Percentiles rank a stretch among this genome's conserved stretches.
phyloP scores from a whole-genome alignment of 352 stramenopile species.

The Globisporangium middletonii region DNA sequence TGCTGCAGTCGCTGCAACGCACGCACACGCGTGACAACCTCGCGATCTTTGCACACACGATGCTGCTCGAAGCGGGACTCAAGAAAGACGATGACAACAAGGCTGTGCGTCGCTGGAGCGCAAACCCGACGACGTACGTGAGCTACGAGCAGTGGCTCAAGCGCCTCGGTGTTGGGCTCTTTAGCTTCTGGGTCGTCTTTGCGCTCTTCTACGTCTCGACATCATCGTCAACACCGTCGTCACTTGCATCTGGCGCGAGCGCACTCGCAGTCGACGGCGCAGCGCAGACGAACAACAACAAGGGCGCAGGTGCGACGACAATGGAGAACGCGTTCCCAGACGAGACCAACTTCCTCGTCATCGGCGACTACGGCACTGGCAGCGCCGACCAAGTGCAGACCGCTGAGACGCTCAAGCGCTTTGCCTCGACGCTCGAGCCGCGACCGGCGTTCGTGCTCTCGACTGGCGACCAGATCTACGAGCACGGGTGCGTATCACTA shows the following conservation, averaged over 20 bases:
- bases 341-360: conserved; percentile 68
- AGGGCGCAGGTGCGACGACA: conserved; percentile 10
- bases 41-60: conserved; percentile 8
- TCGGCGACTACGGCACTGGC: conserved; percentile 81
- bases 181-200: conserved; percentile 58
- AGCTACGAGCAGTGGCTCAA: conserved; percentile 66
- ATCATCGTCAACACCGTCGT: not conserved
- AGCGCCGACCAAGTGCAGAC: conserved; percentile 53
- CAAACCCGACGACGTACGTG: conserved; percentile 13
- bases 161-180: conserved; percentile 36
- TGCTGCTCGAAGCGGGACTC: conserved; percentile 58
- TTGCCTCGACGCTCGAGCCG: conserved; percentile 47
- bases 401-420: conserved; percentile 51
- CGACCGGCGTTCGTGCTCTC: conserved; percentile 72
- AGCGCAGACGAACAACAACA: conserved; percentile 1
- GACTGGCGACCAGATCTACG: conserved; percentile 84
- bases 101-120: conserved; percentile 21
- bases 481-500: too few relatives aligned
- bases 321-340: conserved; percentile 42
- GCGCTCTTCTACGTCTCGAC: conserved; percentile 33
- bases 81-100: conserved; percentile 52
- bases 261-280: not conserved
- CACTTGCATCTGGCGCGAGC: not conserved
- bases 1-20: not conserved
- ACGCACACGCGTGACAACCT: not conserved